Evolutionary conservation across 768 basidiomycete species (phyloP).

Genomic region (Xerocomus potaroensis): DNA sequence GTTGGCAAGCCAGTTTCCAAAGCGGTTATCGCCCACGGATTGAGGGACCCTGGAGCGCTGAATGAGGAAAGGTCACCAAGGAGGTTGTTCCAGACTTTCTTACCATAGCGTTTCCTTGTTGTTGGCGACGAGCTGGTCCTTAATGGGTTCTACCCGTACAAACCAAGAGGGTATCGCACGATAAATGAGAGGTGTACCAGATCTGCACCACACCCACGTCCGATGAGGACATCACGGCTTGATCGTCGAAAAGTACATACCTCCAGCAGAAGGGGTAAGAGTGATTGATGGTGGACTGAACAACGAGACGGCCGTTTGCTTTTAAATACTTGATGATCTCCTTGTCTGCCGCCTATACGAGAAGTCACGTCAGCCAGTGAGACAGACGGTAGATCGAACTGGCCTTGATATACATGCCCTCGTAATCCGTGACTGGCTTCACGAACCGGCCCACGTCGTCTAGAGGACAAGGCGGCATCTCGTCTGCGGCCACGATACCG

Average conservation of each 20-base stretch:
- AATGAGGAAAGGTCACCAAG: neutral
- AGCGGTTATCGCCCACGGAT: slow-evolving; percentile 83
- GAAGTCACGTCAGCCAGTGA: neutral
- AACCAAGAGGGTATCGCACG: slow-evolving; percentile 97
- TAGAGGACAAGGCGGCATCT: slow-evolving; percentile 95
- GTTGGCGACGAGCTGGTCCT: slow-evolving; percentile 84
- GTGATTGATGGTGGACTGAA: slow-evolving; percentile 82
- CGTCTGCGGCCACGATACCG: slow-evolving; percentile 78
- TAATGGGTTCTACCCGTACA: slow-evolving; percentile 79
- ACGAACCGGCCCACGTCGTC: slow-evolving; percentile 90
- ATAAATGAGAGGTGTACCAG: slow-evolving; percentile 92
- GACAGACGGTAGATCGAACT: slow-evolving; percentile 12
- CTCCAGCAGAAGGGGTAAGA: slow-evolving; percentile 98
- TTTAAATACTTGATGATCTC: slow-evolving; percentile 90
- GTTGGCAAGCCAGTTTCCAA: slow-evolving; percentile 96
- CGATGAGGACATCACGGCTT: neutral
- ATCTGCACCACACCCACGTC: slow-evolving; percentile 47
- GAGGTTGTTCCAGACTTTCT: slow-evolving; percentile 11
- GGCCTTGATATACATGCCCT: slow-evolving; percentile 87
- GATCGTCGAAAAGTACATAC: slow-evolving; percentile 33
- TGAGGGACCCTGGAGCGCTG: slow-evolving; percentile 76
- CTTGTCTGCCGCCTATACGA: slow-evolving; percentile 81
- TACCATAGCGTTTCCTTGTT: slow-evolving; percentile 90
- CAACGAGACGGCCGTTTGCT: slow-evolving; percentile 80
- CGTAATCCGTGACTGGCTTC: slow-evolving; percentile 83